Evolutionary conservation across 2,329 filamentous ascomycete genomes (phyloP), one percentile per base, ranked within the genome.

Genomic region (Fusarium acutatum): DNA sequence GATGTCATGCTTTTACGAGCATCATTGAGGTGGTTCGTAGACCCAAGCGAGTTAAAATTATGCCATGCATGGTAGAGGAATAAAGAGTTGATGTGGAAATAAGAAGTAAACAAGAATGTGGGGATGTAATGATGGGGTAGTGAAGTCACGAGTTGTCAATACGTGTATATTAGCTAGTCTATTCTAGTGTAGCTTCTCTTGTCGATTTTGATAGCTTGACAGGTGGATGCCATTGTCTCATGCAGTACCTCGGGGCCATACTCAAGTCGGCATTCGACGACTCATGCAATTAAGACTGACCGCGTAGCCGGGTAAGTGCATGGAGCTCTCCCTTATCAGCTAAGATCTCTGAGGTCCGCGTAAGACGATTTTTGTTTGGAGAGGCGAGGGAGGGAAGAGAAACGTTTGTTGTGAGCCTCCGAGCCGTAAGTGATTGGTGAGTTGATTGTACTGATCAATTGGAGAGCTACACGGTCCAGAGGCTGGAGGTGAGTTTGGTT

Each of bases 111-210:
- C 32, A 35, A 63, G 40, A 50, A 54, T 56, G 41, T 56, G 53
- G 60, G 24, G 56, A 59, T 41, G 43, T 43, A 44, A 71, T 61
- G 71, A 72, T 72, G 71, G 46, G 56, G 67, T 40, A 61, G 72
- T 65, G 63, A 69, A 74, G 63, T 73, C 71, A 72, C 71, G 62
- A 35, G 60, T 47, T 60, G 43, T 28, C 56, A 69, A 69, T 58
- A 57, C 13, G 34, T 46, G 43, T 37, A 56, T 71, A 41, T 24
- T 66, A 53, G 58, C 35, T 49, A 69, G 43, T 40, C 49, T n/a
- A 18, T 64, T 41, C 24, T 24, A 54, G 24, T 26, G 54, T 12
- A 46, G 32, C 28, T 56, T 47, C 43, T 44, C 17, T 22, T 47
- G 26, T 46, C 28, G 46, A 26, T 41, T 61, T 40, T 54, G 10